phyloP scores from a whole-genome alignment of 2,329 filamentous ascomycete species.

The Fusarium oligoseptatum region DNA sequence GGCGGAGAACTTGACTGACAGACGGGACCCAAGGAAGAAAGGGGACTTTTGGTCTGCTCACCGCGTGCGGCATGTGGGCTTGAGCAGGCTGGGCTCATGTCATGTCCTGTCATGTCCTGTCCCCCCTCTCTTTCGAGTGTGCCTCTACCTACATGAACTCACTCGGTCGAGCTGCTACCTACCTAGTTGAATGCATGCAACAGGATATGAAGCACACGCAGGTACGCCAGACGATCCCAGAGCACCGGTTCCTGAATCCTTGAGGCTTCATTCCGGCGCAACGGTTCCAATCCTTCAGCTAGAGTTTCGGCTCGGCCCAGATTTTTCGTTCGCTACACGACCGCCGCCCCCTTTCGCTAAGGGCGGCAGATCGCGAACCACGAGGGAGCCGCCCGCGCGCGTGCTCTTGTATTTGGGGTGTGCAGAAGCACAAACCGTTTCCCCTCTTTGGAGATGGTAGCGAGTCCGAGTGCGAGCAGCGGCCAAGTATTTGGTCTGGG shows the following conservation, averaged over 20 bases:
- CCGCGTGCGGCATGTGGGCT: neutral
- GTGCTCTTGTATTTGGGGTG: neutral
- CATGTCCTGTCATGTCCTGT: neutral
- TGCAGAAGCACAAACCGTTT: neutral
- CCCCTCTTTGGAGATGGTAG: slow-evolving; percentile 1
- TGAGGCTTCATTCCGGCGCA: neutral
- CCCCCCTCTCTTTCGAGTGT: neutral
- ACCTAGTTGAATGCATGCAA: neutral
- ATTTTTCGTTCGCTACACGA: neutral
- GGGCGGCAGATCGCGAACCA: slow-evolving; percentile 13
- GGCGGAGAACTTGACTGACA: slow-evolving; percentile 16
- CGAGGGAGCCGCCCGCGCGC: slow-evolving; percentile 11
- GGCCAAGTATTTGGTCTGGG: slow-evolving; percentile 1
- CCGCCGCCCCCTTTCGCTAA: neutral
- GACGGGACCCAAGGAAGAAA: slow-evolving; percentile 4
- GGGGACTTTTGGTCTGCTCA: slow-evolving; percentile 6
- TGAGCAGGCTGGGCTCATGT: neutral
- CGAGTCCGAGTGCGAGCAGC: slow-evolving; percentile 15
- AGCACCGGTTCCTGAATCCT: slow-evolving; percentile 3
- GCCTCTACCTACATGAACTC: neutral
- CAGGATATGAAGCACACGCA: neutral
- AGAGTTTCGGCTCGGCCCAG: slow-evolving; percentile 6
- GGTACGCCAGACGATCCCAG: slow-evolving; percentile 3
- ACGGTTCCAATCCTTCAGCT: slow-evolving; percentile 3
- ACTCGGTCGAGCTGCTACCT: neutral